Percentiles rank a stretch among this genome's conserved stretches.
phyloP scores from a whole-genome alignment of 352 stramenopile species.

The Blastocystis sp. region DNA sequence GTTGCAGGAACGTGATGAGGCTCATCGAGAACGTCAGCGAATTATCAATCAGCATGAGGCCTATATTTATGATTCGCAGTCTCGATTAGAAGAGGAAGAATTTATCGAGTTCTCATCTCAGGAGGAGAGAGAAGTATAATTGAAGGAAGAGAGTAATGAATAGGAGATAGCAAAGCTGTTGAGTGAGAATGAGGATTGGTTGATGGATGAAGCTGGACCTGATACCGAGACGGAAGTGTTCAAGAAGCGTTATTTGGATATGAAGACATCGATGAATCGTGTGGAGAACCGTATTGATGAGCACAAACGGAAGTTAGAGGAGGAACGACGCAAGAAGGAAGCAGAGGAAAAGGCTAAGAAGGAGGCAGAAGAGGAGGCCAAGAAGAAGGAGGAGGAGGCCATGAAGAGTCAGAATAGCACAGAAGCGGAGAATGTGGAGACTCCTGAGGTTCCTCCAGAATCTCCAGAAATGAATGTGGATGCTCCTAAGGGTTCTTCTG shows the following conservation, averaged over 20 bases:
- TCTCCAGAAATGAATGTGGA: not conserved
- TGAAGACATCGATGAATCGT: slow-evolving; percentile 62
- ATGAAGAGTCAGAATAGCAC: slow-evolving; percentile 62
- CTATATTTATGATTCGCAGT: slow-evolving; percentile 55
- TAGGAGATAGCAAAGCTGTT: slow-evolving; percentile 41
- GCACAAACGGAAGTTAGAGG: slow-evolving; percentile 63
- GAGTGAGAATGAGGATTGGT: slow-evolving; percentile 56
- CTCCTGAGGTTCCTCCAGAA: slow-evolving; percentile 59
- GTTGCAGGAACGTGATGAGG: slow-evolving; percentile 33
- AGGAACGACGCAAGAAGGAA: slow-evolving; percentile 63
- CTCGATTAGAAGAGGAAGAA: slow-evolving; percentile 49
- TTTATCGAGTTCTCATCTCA: slow-evolving; percentile 29
- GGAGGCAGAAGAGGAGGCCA: slow-evolving; percentile 63
- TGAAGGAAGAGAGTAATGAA: not conserved
- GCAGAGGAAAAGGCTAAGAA: slow-evolving; percentile 51
- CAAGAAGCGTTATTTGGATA: slow-evolving; percentile 56
- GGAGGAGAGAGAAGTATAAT: not conserved
- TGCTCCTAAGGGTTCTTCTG: slow-evolving; percentile 68
- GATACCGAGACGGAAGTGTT: slow-evolving; percentile 53
- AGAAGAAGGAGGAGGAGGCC: slow-evolving; percentile 63
- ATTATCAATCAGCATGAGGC: slow-evolving; percentile 59
- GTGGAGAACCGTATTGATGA: slow-evolving; percentile 64
- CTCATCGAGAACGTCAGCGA: slow-evolving; percentile 39
- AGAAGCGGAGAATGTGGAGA: slow-evolving; percentile 62
- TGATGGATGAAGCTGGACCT: slow-evolving; percentile 50